Conservation (phyloP, 2,329 filamentous ascomycete species). For the Fusarium luffae region DNA sequence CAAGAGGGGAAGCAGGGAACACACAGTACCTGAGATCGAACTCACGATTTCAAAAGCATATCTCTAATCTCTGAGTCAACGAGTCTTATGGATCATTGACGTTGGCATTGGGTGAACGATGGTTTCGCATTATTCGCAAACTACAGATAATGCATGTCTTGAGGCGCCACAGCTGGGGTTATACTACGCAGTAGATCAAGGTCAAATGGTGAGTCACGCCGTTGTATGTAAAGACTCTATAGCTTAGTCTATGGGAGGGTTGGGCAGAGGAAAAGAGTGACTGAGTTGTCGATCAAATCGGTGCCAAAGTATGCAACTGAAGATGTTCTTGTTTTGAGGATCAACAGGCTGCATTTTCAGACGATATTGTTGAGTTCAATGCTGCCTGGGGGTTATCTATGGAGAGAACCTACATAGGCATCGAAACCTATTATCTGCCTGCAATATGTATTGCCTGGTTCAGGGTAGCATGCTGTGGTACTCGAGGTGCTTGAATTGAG, state of each 20-base stretch:
- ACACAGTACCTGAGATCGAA: neutral
- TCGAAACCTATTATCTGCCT: neutral
- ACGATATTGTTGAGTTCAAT: neutral
- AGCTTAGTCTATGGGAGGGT: neutral
- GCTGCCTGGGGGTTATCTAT: neutral
- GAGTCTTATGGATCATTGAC: neutral
- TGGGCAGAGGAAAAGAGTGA: neutral
- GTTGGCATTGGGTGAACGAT: neutral
- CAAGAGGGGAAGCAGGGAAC: neutral
- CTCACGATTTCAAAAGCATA: neutral
- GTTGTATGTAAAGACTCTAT: neutral
- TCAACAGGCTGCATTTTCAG: neutral
- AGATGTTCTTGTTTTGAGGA: neutral
- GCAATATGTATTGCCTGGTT: neutral
- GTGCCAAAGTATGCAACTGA: neutral
- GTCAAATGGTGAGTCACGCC: conserved; percentile 14
- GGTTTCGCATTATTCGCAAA: neutral
- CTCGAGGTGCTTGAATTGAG: neutral
- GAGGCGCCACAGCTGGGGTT: neutral
- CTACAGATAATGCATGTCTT: conserved; percentile 9
- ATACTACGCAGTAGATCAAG: neutral
- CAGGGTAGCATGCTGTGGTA: neutral
- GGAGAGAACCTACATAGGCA: neutral
- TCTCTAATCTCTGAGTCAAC: neutral
- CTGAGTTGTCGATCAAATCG: neutral